These are phyloP conservation scores for Chaetomiaceae sp. DNA, from an alignment of 2,329 filamentous ascomycete genomes.

Conservation along the genomic window DNA sequence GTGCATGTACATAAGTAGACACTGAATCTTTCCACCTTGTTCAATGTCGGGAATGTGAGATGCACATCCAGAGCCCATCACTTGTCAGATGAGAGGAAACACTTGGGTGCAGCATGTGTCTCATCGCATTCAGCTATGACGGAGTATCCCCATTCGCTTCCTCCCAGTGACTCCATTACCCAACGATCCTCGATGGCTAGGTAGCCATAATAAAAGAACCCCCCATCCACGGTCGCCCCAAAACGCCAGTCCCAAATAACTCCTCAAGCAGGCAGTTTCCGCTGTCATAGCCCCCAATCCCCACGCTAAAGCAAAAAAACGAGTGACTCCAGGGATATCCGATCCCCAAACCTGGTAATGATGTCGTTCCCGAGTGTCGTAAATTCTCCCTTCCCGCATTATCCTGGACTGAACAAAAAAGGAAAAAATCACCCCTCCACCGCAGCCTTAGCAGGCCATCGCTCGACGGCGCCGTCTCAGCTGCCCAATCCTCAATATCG, in stretches of 20 bases:
- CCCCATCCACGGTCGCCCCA: neutral
- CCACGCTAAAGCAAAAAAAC: neutral
- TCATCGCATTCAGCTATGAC: conserved; percentile 1
- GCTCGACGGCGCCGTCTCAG: neutral
- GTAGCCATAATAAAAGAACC: neutral
- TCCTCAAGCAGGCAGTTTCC: neutral
- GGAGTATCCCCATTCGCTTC: conserved; percentile 9
- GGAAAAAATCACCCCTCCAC: too few species aligned
- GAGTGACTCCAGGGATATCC: neutral
- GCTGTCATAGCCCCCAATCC: neutral
- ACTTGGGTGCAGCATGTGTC: neutral
- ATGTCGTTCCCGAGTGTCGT: too few species aligned
- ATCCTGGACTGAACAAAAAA: too few species aligned
- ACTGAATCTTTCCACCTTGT: neutral
- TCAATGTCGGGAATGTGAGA: too few species aligned
- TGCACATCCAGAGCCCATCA: too few species aligned
- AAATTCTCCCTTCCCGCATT: too few species aligned
- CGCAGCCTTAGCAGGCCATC: too few species aligned
- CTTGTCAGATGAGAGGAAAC: neutral
- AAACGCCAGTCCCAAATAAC: neutral
- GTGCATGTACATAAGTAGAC: conserved; percentile 9
- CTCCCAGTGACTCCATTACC: conserved; percentile 6
- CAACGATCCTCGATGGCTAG: neutral
- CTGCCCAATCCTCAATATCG: neutral
- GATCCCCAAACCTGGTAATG: too few species aligned